A percentile compares a stretch with the other conserved stretches of the same genome.
Conservation (phyloP, 202 grass and related monocot species). For the Setaria viridis region DNA sequence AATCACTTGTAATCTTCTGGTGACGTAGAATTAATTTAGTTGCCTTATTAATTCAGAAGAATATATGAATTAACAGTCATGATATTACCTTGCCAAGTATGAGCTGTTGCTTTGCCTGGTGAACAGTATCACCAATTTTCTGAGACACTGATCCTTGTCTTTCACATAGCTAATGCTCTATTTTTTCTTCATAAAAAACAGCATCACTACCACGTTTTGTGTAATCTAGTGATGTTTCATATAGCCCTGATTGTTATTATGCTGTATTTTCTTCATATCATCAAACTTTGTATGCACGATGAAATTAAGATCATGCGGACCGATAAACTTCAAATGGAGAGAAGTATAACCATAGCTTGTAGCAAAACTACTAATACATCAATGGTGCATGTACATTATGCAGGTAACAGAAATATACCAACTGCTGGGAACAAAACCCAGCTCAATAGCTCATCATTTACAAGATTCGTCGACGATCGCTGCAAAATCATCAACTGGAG, state of each 20-base stretch:
- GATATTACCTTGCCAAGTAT: not conserved
- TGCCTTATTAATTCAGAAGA: not conserved
- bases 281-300: too few relatives aligned
- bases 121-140: not conserved
- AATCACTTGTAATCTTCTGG: too few relatives aligned
- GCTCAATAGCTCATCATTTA: conserved; percentile 39
- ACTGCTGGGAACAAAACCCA: conserved; percentile 2
- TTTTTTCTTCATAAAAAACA: too few relatives aligned
- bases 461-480: conserved; percentile 32
- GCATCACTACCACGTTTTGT: not conserved
- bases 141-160: not conserved
- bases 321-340: too few relatives aligned
- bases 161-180: too few relatives aligned
- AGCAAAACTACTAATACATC: too few relatives aligned
- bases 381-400: conserved; percentile 22
- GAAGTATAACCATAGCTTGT: too few relatives aligned
- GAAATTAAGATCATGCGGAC: too few relatives aligned
- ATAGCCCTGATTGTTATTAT: too few relatives aligned
- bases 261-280: not conserved
- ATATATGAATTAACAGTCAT: too few relatives aligned
- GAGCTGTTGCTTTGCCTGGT: not conserved
- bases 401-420: not conserved
- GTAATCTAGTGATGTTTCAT: not conserved
- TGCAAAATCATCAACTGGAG: not conserved
- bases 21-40: not conserved